phyloP scores from a whole-genome alignment of 1,139 yeast species.

The Candida sanyaensis region DNA sequence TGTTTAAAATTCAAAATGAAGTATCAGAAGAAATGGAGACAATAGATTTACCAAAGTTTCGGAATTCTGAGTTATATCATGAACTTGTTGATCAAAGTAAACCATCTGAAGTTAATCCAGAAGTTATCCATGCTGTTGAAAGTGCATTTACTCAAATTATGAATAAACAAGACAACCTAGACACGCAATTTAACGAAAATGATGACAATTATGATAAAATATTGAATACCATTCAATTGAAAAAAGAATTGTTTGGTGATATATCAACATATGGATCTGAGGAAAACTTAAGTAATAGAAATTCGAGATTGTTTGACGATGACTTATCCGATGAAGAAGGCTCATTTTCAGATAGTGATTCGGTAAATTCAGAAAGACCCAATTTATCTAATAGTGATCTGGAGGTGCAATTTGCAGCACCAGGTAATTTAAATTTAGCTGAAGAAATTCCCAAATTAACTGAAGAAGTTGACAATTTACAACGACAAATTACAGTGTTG shows the following conservation, averaged over 20 bases:
- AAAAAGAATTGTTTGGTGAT: constrained; percentile 41
- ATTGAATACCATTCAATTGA: constrained; percentile 16
- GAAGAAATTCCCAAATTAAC: constrained; percentile 63
- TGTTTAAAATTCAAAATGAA: constrained; percentile 57
- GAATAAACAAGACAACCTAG: constrained; percentile 19
- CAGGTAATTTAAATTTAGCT: constrained; percentile 66
- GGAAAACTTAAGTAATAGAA: constrained; percentile 16
- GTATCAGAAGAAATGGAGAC: constrained; percentile 50
- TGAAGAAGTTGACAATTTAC: constrained; percentile 59
- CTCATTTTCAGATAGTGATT: constrained; percentile 36
- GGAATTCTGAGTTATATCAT: constrained; percentile 25
- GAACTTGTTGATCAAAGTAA: constrained; percentile 13
- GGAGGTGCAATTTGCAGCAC: constrained; percentile 51
- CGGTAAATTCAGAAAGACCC: constrained; percentile 24
- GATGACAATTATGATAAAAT: constrained; percentile 3
- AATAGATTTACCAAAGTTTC: constrained; percentile 58
- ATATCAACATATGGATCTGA: constrained; percentile 27
- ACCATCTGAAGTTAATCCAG: constrained; percentile 30
- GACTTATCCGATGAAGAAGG: constrained; percentile 19
- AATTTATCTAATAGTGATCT: constrained; percentile 4
- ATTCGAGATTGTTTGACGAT: constrained; percentile 34
- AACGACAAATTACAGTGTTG: constrained; percentile 63
- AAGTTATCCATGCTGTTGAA: constrained; percentile 65
- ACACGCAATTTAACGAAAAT: constrained; percentile 3
- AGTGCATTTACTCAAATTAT: constrained; percentile 70